Conservation (phyloP, 1,284 basidiomycete species). For the Ustanciosporium gigantosporum region DNA sequence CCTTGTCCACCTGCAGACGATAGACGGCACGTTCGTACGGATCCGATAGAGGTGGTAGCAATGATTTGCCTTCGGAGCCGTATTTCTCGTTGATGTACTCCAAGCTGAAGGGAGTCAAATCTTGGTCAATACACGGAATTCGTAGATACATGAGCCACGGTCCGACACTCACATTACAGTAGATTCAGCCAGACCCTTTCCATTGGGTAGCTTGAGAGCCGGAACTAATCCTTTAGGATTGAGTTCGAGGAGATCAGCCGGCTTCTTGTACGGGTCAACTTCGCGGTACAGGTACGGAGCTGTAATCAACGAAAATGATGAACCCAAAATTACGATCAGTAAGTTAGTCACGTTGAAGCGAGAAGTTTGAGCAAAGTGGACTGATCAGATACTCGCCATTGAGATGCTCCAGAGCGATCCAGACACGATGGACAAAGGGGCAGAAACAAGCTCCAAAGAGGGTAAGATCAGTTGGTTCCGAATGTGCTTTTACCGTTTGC, state of each 20-base stretch:
- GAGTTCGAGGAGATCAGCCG: conserved; percentile 73
- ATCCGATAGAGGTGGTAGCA: conserved; percentile 68
- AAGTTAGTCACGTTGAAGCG: not conserved
- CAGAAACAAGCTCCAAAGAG: conserved; percentile 74
- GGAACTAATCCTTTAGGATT: conserved; percentile 80
- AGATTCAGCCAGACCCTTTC: conserved; percentile 41
- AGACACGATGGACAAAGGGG: conserved; percentile 73
- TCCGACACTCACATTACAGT: conserved; percentile 46
- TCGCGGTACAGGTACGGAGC: conserved; percentile 65
- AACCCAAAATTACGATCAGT: not conserved
- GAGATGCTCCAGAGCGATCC: conserved; percentile 69
- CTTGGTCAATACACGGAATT: conserved; percentile 65
- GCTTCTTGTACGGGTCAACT: conserved; percentile 80
- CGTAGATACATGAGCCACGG: no score
- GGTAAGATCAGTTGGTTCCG: conserved; percentile 63
- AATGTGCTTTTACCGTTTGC: conserved; percentile 66
- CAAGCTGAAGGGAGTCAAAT: conserved; percentile 72
- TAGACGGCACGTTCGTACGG: conserved; percentile 72
- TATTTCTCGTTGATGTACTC: conserved; percentile 75
- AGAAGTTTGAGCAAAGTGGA: no score
- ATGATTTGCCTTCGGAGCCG: conserved; percentile 62
- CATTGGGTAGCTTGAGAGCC: conserved; percentile 66
- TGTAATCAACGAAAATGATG: not conserved
- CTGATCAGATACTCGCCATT: conserved; percentile 18
- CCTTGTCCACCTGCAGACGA: conserved; percentile 72